A percentile compares a stretch with the other conserved stretches of the same genome.
phyloP scores from a whole-genome alignment of 352 stramenopile species.

The Phytophthora palmivora region DNA sequence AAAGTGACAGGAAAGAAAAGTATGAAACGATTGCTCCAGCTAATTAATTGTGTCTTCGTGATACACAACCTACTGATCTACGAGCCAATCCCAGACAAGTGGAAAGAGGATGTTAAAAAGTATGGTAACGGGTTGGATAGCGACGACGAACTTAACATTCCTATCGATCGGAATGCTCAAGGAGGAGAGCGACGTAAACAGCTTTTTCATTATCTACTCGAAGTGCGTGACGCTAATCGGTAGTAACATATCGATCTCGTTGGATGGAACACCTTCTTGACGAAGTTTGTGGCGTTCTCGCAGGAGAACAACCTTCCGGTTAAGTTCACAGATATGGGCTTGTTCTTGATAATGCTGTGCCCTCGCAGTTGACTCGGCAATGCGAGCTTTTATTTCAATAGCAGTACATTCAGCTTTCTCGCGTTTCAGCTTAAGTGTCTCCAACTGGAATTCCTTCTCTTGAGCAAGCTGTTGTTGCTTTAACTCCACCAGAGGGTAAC shows the following conservation, averaged over 20 bases:
- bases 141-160: constrained; percentile 20
- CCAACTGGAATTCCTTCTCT: constrained; percentile 13
- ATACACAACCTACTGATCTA: constrained; percentile 26
- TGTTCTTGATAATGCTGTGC: constrained; percentile 4
- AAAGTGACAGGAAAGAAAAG: constrained; percentile 23
- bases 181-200: constrained; percentile 14
- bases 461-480: constrained; percentile 10
- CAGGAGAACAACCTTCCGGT: constrained; percentile 5
- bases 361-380: not conserved
- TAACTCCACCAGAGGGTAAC: constrained; percentile 2
- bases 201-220: constrained; percentile 22
- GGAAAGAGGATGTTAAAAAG: constrained; percentile 10
- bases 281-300: constrained; percentile 16
- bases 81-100: constrained; percentile 19
- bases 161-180: not conserved
- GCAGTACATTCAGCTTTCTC: not conserved
- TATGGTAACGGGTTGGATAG: constrained; percentile 2
- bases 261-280: constrained; percentile 3
- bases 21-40: constrained; percentile 27
- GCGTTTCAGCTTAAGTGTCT: constrained; percentile 1
- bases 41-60: constrained; percentile 13
- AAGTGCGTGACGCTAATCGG: not conserved
- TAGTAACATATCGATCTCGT: constrained; percentile 5
- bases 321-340: not conserved
- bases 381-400: not conserved